phyloP scores from a whole-genome alignment of 2,329 filamentous ascomycete species.

The Clarireedia paspali region DNA sequence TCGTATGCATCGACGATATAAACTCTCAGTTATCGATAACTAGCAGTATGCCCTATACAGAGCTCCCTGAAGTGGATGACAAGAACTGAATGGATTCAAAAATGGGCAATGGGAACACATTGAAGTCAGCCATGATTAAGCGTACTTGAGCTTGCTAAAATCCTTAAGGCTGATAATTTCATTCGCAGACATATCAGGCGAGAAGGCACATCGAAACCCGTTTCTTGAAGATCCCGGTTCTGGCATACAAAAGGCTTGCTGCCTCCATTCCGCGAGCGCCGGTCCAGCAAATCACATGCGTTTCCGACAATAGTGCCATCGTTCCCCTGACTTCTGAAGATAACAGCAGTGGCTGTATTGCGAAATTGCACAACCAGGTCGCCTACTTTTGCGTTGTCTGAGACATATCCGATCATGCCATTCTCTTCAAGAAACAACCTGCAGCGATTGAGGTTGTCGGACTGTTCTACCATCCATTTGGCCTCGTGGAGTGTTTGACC shows the following conservation, averaged over 20 bases:
- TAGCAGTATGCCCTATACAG: too few species aligned
- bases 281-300: background rate
- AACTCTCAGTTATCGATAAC: too few species aligned
- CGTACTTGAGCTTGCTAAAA: background rate
- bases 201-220: slow-evolving; percentile 2
- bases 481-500: slow-evolving; percentile 4
- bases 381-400: background rate
- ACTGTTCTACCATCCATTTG: slow-evolving; percentile 1
- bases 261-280: background rate
- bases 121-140: too few species aligned
- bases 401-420: slow-evolving; percentile 7
- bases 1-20: too few species aligned
- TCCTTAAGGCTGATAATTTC: background rate
- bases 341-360: background rate
- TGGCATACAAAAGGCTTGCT: background rate
- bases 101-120: too few species aligned
- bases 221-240: background rate
- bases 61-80: too few species aligned
- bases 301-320: background rate
- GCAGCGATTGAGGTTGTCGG: background rate
- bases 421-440: slow-evolving; percentile 6
- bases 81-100: too few species aligned
- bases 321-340: background rate
- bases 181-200: slow-evolving; percentile 1
- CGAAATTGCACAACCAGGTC: slow-evolving; percentile 1